A percentile compares a stretch with the other conserved stretches of the same genome.
Evolutionary conservation across 2,329 filamentous ascomycete genomes (phyloP).

Genomic region (Diplodia sapinea): DNA sequence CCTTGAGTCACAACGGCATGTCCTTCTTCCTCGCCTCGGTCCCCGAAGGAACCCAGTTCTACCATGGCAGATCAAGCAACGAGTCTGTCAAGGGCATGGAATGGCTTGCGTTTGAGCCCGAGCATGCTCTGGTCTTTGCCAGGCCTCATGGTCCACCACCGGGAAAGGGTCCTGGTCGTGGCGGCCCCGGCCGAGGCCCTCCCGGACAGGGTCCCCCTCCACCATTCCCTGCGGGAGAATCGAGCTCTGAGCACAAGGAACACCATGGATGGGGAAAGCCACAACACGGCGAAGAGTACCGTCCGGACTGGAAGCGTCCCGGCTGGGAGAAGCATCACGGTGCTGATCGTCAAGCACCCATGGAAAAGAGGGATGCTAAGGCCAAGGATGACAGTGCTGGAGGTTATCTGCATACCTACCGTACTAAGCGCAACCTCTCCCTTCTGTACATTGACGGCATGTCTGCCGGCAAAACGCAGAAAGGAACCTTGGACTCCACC

Average conservation of each 20-base stretch:
- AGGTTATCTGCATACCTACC: slow-evolving; percentile 72
- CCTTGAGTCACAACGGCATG: slow-evolving; percentile 77
- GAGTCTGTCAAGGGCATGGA: slow-evolving; percentile 62
- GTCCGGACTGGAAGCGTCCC: slow-evolving; percentile 18
- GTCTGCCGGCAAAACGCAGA: slow-evolving; percentile 67
- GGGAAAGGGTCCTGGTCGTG: slow-evolving; percentile 12
- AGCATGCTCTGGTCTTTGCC: slow-evolving; percentile 73
- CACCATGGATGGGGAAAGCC: slow-evolving; percentile 12
- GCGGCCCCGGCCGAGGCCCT: slow-evolving; percentile 14
- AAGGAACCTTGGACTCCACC: slow-evolving; percentile 72
- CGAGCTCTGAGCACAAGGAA: neutral
- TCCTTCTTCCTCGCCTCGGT: slow-evolving; percentile 71
- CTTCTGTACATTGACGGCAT: slow-evolving; percentile 74
- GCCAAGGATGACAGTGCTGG: slow-evolving; percentile 27
- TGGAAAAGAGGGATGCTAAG: slow-evolving; percentile 2
- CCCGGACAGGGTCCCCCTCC: slow-evolving; percentile 33
- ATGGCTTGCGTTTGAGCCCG: slow-evolving; percentile 79
- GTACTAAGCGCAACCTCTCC: slow-evolving; percentile 61
- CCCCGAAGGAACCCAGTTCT: slow-evolving; percentile 68
- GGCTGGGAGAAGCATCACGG: slow-evolving; percentile 17
- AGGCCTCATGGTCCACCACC: slow-evolving; percentile 33
- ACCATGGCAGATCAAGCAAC: slow-evolving; percentile 64
- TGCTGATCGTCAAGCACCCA: slow-evolving; percentile 22
- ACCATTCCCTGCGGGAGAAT: neutral
- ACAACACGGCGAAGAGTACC: slow-evolving; percentile 5